Conservation (phyloP, 139 green algal species). For the Medakamo hakoo region DNA sequence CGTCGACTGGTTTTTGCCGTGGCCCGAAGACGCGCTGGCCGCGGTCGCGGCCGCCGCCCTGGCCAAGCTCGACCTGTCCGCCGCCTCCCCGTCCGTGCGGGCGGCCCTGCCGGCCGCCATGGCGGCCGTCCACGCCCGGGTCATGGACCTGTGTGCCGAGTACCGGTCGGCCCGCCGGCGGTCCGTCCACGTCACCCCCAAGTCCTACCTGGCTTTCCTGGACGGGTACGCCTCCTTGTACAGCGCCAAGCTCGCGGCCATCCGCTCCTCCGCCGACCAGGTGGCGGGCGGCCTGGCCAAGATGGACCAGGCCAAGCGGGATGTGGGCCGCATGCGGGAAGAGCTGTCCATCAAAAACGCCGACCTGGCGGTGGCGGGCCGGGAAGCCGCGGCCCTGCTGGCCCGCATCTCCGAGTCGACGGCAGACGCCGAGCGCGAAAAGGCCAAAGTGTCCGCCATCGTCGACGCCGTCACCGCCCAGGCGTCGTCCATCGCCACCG, state of each 20-base stretch:
- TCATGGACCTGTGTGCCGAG: constrained; percentile 40
- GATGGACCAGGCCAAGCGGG: constrained; percentile 82
- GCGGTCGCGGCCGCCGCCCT: constrained; percentile 72
- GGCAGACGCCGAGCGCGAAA: constrained; percentile 74
- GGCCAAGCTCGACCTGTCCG: constrained; percentile 7
- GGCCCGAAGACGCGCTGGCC: constrained; percentile 54
- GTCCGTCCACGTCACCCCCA: constrained; percentile 86
- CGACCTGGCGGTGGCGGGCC: constrained; percentile 60
- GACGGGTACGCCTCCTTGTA: constrained; percentile 80
- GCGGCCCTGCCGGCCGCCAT: constrained; percentile 64
- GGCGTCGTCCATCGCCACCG: constrained; percentile 35
- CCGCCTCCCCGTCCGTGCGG: background rate
- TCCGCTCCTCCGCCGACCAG: constrained; percentile 30
- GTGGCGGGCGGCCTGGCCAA: constrained; percentile 73
- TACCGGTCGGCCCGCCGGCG: constrained; percentile 80
- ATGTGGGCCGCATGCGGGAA: constrained; percentile 76
- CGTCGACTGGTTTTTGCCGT: constrained; percentile 82
- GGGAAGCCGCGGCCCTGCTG: constrained; percentile 71
- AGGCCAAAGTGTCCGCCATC: constrained; percentile 62
- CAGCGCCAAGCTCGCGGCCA: constrained; percentile 39
- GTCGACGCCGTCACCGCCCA: constrained; percentile 47
- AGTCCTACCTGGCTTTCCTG: constrained; percentile 85
- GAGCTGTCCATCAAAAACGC: constrained; percentile 81
- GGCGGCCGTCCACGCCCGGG: constrained; percentile 65
- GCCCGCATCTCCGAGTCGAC: constrained; percentile 77